These are phyloP conservation scores for Voacanga thouarsii DNA, from an alignment of 257 asterid genomes.

Conservation along the genomic window DNA sequence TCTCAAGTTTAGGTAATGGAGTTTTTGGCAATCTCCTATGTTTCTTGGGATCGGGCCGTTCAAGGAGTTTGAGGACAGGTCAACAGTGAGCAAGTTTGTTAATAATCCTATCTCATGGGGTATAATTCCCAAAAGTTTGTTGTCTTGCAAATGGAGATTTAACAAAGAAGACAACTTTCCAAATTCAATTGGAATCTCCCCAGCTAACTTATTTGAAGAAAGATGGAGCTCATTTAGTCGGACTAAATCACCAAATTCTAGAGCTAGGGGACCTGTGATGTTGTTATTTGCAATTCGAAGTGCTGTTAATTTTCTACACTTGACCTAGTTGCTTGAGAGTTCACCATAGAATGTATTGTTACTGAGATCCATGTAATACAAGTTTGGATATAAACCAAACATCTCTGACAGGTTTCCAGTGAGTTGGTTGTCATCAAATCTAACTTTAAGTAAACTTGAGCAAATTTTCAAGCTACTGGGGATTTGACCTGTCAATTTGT, in stretches of 20 bases:
- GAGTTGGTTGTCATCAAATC: slow-evolving; percentile 25
- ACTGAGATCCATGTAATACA: slow-evolving; percentile 31
- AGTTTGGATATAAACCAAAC: slow-evolving; percentile 30
- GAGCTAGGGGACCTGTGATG: slow-evolving; percentile 27
- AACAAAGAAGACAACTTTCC: slow-evolving; percentile 10
- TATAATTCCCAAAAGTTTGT: slow-evolving; percentile 25
- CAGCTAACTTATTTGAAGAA: slow-evolving; percentile 20
- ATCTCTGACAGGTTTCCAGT: slow-evolving; percentile 28
- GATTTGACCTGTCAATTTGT: slow-evolving; percentile 16
- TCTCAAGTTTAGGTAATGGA: slow-evolving; percentile 27
- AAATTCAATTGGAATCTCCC: slow-evolving; percentile 29
- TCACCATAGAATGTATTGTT: slow-evolving; percentile 29
- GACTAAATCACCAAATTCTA: slow-evolving; percentile 20
- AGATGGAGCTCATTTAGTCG: slow-evolving; percentile 25
- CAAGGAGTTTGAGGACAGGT: slow-evolving; percentile 27
- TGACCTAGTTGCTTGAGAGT: slow-evolving; percentile 27
- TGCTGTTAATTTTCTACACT: slow-evolving; percentile 15
- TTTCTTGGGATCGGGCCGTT: slow-evolving; percentile 29
- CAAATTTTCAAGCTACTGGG: slow-evolving; percentile 23
- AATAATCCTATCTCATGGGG: slow-evolving; percentile 23
- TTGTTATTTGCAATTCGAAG: slow-evolving; percentile 26
- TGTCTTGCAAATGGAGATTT: slow-evolving; percentile 22
- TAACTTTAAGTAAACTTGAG: slow-evolving; percentile 19
- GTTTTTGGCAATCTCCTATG: slow-evolving; percentile 7
- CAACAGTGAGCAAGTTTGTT: slow-evolving; percentile 12